Conservation (phyloP, 495 filamentous ascomycete genomes). For the Daldinia childiae region DNA sequence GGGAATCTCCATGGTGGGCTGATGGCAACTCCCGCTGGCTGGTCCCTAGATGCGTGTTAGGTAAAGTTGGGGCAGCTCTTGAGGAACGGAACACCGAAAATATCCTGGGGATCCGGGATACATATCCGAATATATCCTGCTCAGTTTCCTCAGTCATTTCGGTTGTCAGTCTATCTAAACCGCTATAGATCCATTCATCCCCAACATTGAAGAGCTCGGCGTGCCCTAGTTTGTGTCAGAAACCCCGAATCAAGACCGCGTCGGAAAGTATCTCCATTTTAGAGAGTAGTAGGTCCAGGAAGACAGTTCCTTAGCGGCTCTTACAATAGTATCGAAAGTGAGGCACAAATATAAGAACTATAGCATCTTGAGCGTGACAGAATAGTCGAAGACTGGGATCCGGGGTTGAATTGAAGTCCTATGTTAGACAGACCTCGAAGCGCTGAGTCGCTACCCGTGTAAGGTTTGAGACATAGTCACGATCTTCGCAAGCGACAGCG, state of each 20-base stretch:
- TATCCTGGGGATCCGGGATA: slow-evolving; percentile 11
- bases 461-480: neutral
- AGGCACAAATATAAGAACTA: neutral
- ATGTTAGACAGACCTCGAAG: neutral
- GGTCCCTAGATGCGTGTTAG: slow-evolving; percentile 2
- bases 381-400: neutral
- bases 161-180: neutral
- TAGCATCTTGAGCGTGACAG: neutral
- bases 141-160: neutral
- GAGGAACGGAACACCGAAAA: neutral
- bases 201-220: neutral
- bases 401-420: neutral
- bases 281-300: neutral
- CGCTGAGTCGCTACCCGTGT: neutral
- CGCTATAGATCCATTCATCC: neutral
- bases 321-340: neutral
- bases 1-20: slow-evolving; percentile 24
- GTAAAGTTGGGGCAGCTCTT: neutral
- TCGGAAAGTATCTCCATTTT: neutral
- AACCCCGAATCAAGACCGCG: neutral
- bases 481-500: neutral
- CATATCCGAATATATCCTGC: slow-evolving; percentile 15
- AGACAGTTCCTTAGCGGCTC: neutral
- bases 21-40: neutral
- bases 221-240: neutral